Base-by-base conservation (phyloP, 2,329 filamentous ascomycete species). In the Diplodia intermedia region DNA sequence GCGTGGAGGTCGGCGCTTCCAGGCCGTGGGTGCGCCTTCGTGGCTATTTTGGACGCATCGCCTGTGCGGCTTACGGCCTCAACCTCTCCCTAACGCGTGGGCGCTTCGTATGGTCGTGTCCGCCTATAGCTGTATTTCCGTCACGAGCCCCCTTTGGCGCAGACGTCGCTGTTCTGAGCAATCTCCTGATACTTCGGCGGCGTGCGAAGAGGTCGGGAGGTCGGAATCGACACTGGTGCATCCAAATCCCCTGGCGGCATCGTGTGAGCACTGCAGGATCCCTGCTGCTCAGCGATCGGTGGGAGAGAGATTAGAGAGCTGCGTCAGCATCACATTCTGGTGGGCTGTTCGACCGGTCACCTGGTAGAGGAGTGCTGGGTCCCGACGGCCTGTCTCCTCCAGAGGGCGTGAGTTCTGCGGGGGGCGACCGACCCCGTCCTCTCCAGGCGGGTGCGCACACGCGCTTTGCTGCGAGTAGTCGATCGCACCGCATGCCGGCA, bases 171-270 rank as follows among this genome's bases (percentile, higher is more conserved):
- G 49, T 61, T 49, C 49, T 29, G 6, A 23, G 26, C 5, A 31
- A 33, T 29, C 60, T 52, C 60, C 60, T 63, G 60, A 63, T 52
- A 7, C 47, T 47, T 63, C 20, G 36, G 26, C 36, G 38, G 11
- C 31, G 31, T 31, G 20, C 29, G n/a, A 36, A 15, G 47, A 18
- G 47, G 43, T 11, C 26, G 26, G 26, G 26, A 26, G 26, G 26
- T 52, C 56, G 47, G 33, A 50, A 63, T 52, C 29, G 31, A 20
- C 47, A 52, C 18, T 49, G 31, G 60, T 52, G 31, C 29, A 52
- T 52, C 43, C 31, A 14, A 53, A 52, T 63, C n/a, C 40, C 47
- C 23, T 52, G 31, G 15, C 18, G 31, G 9, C 26, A 26, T 38
- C 31, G n/a, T 26, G 18, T 20, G 60, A 52, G 47, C 31, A 36